A percentile compares a stretch with the other conserved stretches of the same genome.
Conservation (phyloP, 1,284 basidiomycete species). For the Trametes sp. region DNA sequence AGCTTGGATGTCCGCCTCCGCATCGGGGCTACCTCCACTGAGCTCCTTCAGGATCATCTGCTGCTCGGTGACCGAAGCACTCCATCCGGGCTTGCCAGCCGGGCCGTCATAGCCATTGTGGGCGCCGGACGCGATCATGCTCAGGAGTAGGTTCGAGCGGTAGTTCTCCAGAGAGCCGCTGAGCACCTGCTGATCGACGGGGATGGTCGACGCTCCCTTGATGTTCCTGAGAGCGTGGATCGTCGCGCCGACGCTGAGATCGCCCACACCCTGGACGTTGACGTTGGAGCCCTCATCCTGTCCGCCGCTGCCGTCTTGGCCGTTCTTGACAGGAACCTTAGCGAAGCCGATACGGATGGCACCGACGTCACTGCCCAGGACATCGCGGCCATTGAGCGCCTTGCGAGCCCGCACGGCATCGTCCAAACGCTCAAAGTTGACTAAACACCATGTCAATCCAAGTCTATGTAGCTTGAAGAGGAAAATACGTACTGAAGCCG, state of each 20-base stretch:
- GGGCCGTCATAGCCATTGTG: constrained; percentile 71
- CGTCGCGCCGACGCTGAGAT: constrained; percentile 83
- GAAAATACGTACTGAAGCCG: constrained; percentile 78
- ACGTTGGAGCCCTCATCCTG: constrained; percentile 68
- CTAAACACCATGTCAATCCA: constrained; percentile 45
- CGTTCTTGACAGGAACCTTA: constrained; percentile 91
- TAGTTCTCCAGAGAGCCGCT: constrained; percentile 94
- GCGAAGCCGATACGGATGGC: constrained; percentile 97
- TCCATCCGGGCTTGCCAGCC: constrained; percentile 62
- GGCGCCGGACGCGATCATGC: constrained; percentile 87
- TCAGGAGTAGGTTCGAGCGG: constrained; percentile 88
- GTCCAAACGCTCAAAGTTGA: constrained; percentile 97
- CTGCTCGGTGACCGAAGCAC: constrained; percentile 83
- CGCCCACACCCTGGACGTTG: constrained; percentile 80
- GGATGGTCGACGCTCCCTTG: constrained; percentile 87
- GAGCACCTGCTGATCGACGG: constrained; percentile 90
- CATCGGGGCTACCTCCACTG: constrained; percentile 77
- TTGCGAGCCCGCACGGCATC: constrained; percentile 96
- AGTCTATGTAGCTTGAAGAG: constrained; percentile 19
- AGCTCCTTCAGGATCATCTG: constrained; percentile 97
- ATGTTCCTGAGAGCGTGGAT: constrained; percentile 86
- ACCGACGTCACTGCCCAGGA: constrained; percentile 94
- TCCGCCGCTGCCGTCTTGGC: constrained; percentile 67
- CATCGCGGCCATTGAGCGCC: constrained; percentile 93
- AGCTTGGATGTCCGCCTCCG: constrained; percentile 83